These are phyloP conservation scores for Grosmannia clavigera DNA, from an alignment of 2,329 filamentous ascomycete species.

Conservation along the genomic window DNA sequence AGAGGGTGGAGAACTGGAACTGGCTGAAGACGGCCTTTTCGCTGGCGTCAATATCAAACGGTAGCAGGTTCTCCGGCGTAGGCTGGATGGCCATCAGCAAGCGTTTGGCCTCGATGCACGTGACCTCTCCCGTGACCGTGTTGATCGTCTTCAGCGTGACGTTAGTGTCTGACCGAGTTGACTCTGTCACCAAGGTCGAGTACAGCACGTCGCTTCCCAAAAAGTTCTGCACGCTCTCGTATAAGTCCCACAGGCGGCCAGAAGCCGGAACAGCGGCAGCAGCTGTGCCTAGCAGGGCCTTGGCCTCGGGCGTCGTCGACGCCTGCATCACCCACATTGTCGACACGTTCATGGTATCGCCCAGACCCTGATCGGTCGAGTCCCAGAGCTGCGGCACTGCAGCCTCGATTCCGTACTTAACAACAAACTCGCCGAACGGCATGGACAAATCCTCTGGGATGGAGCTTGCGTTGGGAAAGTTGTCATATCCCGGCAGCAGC, in stretches of 20 bases:
- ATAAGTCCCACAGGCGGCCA: slow-evolving; percentile 13
- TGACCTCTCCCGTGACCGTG: not conserved
- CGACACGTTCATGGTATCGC: slow-evolving; percentile 11
- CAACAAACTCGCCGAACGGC: slow-evolving; percentile 28
- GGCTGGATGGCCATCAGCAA: slow-evolving; percentile 26
- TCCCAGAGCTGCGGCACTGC: slow-evolving; percentile 15
- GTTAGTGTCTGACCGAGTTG: slow-evolving; percentile 4
- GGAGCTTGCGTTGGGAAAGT: slow-evolving; percentile 9
- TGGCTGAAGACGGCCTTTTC: slow-evolving; percentile 22
- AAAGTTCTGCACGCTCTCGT: slow-evolving; percentile 9
- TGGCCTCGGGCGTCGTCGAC: slow-evolving; percentile 12
- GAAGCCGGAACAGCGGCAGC: slow-evolving; percentile 12
- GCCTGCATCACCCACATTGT: slow-evolving; percentile 11
- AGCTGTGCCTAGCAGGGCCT: slow-evolving; percentile 11
- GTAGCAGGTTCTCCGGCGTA: slow-evolving; percentile 17
- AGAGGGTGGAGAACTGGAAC: slow-evolving; percentile 16
- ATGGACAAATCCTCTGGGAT: slow-evolving; percentile 31
- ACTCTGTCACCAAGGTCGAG: slow-evolving; percentile 11
- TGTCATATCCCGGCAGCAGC: slow-evolving; percentile 7
- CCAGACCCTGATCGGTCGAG: slow-evolving; percentile 10
- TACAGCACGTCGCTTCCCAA: slow-evolving; percentile 14
- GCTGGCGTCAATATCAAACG: slow-evolving; percentile 19
- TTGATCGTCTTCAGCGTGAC: slow-evolving; percentile 3
- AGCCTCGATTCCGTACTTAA: slow-evolving; percentile 26
- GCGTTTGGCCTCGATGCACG: slow-evolving; percentile 19